Base-by-base conservation (phyloP, 441 rosid species). In the Bocquillonia castaneifolia region DNA sequence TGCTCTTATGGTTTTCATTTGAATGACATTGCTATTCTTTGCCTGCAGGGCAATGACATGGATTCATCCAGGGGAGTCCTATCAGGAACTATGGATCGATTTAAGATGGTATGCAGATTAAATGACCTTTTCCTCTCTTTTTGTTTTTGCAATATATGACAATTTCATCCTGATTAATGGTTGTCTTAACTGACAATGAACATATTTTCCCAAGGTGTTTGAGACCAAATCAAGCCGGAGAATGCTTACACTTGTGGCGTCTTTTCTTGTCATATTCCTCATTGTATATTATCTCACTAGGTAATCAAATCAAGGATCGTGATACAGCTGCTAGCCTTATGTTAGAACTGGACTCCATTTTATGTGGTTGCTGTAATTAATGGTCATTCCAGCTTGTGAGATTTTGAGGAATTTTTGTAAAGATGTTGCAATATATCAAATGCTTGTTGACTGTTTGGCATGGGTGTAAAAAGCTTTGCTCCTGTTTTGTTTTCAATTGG, bases 71-170 rank as follows among this genome's bases (percentile, higher is more conserved):
- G 98, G 73, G 98, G 99, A 63, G 44, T 89, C 52, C 89, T 92
- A 44, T 92, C 98, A 9, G 96, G 99, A 79, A 95, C 99, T 29
- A 92, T 95, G 97, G 99, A 92, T 78, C 88, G 89, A 66, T 86
- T 95, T 74, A 95, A 95, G 83, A 92, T 76, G 89, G 99, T 92
- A 82, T 36, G 68, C 26, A 59, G 12, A 58, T 51, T 50, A 37
- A 40, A 8, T 47, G 50, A 58, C 34, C 26, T 53, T 31, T n/a
- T 52, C 23, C 10, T 53, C 15, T 44, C 42, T 2, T 37, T 31
- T 44, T 36, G 10, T 28, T 59, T 54, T 8, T 64, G 31, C 5
- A 17, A 17, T 22, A 23, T 29, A 17, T 51, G 53, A 10, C 18
- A 23, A 40, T 14, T 51, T 23, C 20, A 34, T 23, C 4, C 47